Evolutionary conservation across 495 filamentous ascomycete genomes (phyloP).

Genomic region (Neurospora sublineolata): DNA sequence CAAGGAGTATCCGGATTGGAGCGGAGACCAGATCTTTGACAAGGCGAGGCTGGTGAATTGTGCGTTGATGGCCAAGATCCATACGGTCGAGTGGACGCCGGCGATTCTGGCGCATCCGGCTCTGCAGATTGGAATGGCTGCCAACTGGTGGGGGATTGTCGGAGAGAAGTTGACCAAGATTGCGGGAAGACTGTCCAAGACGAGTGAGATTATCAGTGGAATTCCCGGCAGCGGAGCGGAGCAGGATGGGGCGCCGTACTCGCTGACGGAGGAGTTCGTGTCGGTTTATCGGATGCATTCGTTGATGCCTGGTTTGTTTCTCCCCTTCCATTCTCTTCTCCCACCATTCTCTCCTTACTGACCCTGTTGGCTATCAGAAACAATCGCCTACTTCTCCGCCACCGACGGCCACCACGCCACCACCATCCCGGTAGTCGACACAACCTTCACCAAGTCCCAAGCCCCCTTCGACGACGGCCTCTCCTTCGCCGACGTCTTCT

Average conservation of each 20-base stretch:
- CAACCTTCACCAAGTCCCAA: constrained; percentile 23
- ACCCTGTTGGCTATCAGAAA: constrained; percentile 5
- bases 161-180: constrained; percentile 30
- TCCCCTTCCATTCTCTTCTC: not conserved
- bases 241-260: constrained; percentile 25
- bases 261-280: constrained; percentile 36
- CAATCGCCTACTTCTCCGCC: constrained; percentile 30
- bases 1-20: constrained; percentile 21
- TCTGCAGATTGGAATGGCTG: constrained; percentile 25
- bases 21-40: constrained; percentile 30
- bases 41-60: constrained; percentile 34
- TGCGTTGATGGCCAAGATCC: constrained; percentile 37
- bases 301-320: constrained; percentile 25
- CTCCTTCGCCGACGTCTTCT: constrained; percentile 30
- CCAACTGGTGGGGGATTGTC: constrained; percentile 35
- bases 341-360: not conserved
- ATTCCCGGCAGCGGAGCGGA: constrained; percentile 30
- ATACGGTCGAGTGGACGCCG: constrained; percentile 37
- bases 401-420: constrained; percentile 17
- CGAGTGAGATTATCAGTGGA: constrained; percentile 26
- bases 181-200: constrained; percentile 25
- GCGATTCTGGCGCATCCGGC: constrained; percentile 33
- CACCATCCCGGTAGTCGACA: constrained; percentile 18
- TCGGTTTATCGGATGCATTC: constrained; percentile 33
- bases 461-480: constrained; percentile 17